A percentile compares a stretch with the other conserved stretches of the same genome.
These are phyloP conservation scores for Strobilomyces echinocephalus DNA, from an alignment of 768 basidiomycete genomes.

Conservation along the genomic window DNA sequence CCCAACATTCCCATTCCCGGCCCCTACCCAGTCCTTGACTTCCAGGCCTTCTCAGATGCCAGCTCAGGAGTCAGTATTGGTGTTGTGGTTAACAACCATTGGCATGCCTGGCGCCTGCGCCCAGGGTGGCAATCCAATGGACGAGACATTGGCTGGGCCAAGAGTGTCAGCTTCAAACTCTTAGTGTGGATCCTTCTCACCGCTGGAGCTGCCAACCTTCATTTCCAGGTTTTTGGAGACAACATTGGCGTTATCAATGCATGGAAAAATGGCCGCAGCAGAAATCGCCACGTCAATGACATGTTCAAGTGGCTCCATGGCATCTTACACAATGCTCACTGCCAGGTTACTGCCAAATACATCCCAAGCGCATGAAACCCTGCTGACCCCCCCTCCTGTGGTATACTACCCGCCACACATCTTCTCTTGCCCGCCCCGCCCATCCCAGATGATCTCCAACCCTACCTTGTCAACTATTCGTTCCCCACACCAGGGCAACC, in stretches of 20 bases:
- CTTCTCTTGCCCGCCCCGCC: background rate
- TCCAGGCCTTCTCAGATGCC: conserved; percentile 36
- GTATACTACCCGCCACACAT: background rate
- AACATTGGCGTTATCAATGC: conserved; percentile 1
- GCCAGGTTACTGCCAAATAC: background rate
- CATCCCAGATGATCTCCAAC: background rate
- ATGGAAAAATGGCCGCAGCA: background rate
- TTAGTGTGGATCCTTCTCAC: background rate
- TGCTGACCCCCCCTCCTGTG: background rate
- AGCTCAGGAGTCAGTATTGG: conserved; percentile 22
- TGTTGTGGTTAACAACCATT: conserved; percentile 1
- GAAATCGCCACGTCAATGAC: background rate
- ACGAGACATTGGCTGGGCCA: conserved; percentile 41
- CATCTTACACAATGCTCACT: background rate
- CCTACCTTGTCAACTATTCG: background rate
- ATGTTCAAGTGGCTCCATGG: background rate
- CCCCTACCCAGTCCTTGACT: background rate
- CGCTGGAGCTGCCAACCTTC: background rate
- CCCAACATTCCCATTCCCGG: background rate
- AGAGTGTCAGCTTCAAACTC: conserved; percentile 8
- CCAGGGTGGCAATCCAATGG: conserved; percentile 28
- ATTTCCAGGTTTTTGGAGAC: conserved; percentile 9
- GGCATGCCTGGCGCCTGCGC: conserved; percentile 34
- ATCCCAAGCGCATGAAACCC: background rate
- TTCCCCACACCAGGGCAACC: too few relatives aligned